phyloP scores from a whole-genome alignment of 2,329 filamentous ascomycete genomes.

The Diplodia scrobiculata region DNA sequence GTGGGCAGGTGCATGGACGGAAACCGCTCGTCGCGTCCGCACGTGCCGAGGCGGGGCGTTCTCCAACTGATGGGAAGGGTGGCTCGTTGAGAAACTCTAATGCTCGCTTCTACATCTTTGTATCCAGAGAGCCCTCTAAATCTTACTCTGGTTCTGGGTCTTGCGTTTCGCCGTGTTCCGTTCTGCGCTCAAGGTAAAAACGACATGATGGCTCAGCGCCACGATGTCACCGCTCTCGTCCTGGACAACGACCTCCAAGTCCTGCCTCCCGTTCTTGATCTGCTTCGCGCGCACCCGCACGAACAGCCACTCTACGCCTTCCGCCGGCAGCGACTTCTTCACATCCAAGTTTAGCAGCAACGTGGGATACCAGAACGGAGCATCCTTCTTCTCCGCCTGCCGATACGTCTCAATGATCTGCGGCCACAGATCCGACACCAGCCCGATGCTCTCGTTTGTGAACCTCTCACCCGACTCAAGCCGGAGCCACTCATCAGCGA shows the following conservation, averaged over 20 bases:
- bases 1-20: too few relatives aligned
- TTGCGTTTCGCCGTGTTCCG: constrained; percentile 62
- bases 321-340: constrained; percentile 68
- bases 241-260: constrained; percentile 69
- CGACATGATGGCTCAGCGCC: constrained; percentile 68
- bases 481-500: constrained; percentile 68
- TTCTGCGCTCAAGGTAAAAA: constrained; percentile 63
- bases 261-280: constrained; percentile 71
- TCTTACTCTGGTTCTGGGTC: constrained; percentile 36
- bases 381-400: constrained; percentile 37
- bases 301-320: constrained; percentile 73
- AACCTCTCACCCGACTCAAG: constrained; percentile 63
- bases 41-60: neutral
- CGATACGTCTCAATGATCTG: constrained; percentile 60
- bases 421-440: constrained; percentile 69
- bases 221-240: constrained; percentile 67
- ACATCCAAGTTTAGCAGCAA: constrained; percentile 73
- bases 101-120: neutral
- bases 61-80: neutral
- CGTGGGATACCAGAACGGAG: constrained; percentile 73
- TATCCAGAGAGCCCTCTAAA: constrained; percentile 1
- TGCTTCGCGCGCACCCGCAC: constrained; percentile 65
- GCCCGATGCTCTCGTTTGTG: constrained; percentile 66
- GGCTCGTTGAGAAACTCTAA: neutral
- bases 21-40: neutral